Conservation (phyloP, 1,284 basidiomycete species). For the Fomitopsis palustris region DNA sequence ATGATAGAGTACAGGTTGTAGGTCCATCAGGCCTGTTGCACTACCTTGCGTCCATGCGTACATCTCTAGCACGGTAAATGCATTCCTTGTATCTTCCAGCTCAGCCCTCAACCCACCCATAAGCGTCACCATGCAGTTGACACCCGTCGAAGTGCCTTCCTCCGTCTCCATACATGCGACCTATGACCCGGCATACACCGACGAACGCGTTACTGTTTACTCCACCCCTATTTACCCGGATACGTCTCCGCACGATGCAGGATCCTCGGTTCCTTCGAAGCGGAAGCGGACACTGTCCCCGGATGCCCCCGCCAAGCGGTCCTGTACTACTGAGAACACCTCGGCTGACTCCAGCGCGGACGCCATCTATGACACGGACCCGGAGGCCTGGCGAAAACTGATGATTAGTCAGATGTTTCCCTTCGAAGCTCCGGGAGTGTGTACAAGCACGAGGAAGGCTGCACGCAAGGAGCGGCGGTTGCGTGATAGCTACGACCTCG, state of each 20-base stretch:
- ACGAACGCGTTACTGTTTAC: slow-evolving; percentile 64
- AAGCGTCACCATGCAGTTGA: slow-evolving; percentile 49
- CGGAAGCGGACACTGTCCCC: slow-evolving; percentile 30
- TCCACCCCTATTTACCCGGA: slow-evolving; percentile 46
- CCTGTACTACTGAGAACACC: slow-evolving; percentile 26
- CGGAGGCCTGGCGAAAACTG: slow-evolving; percentile 48
- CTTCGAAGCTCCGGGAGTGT: slow-evolving; percentile 7
- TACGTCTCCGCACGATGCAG: background rate
- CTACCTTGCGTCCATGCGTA: slow-evolving; percentile 67
- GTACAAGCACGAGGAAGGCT: slow-evolving; percentile 6
- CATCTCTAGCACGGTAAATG: slow-evolving; percentile 60
- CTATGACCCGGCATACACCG: slow-evolving; percentile 49
- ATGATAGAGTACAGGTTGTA: slow-evolving; percentile 53
- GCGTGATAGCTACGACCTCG: background rate
- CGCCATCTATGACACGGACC: slow-evolving; percentile 33
- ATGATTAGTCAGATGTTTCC: slow-evolving; percentile 61
- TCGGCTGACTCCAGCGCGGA: slow-evolving; percentile 21
- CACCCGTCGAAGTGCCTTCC: slow-evolving; percentile 43
- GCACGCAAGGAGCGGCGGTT: background rate
- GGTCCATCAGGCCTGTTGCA: slow-evolving; percentile 76
- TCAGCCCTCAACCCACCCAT: background rate
- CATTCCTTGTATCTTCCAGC: background rate
- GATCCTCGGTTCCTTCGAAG: slow-evolving; percentile 30
- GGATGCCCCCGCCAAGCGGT: slow-evolving; percentile 10
- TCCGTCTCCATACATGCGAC: slow-evolving; percentile 15